Evolutionary conservation across 305 asterid genomes (phyloP), one percentile per base, ranked within the genome.

Genomic region (Fraxinus sp.): DNA sequence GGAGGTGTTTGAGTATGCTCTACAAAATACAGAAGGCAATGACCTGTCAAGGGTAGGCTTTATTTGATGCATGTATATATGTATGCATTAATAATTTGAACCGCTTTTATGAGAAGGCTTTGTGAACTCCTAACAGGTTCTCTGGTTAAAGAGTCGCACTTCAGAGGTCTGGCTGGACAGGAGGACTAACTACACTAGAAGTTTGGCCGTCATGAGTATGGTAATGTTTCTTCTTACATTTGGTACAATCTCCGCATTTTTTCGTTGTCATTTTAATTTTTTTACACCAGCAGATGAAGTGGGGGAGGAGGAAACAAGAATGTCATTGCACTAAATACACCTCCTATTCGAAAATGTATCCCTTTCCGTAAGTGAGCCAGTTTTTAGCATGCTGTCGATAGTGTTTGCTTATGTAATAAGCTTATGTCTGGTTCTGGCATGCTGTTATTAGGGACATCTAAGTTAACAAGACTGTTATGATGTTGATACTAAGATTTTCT

Each of bases 121-220:
- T 22, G 37, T 73, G 64, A 30, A 37, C 73, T 59, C 80, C 80
- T 13, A 73, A 78, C 59, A 97, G 99, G 97, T 95, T 43, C 97
- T 95, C 68, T 95, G 99, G 99, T 92, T 95, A 86, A 97, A 97
- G 91, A 97, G 99, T 84, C 99, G 98, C 87, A 97, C 99, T 82
- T 95, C 98, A 32, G 99, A 97, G 88, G 94, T 97, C 81, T 97
- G 99, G 98, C 86, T 97, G 89, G 97, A 90, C 87, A 92, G 99
- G 87, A 95, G 98, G 91, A 97, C 98, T 83, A 93, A 92, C 89
- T 97, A 95, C 86, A 92, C 99, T 33, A 89, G 99, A 90, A 97
- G 99, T 90, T 91, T 97, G 90, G 98, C 99, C 80, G 99, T 95
- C 85, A 97, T 97, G 99, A 97, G 99, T 89, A 97, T 97, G 98